Base-by-base conservation (phyloP, 805 yeast species). In the Millerago galiae region DNA sequence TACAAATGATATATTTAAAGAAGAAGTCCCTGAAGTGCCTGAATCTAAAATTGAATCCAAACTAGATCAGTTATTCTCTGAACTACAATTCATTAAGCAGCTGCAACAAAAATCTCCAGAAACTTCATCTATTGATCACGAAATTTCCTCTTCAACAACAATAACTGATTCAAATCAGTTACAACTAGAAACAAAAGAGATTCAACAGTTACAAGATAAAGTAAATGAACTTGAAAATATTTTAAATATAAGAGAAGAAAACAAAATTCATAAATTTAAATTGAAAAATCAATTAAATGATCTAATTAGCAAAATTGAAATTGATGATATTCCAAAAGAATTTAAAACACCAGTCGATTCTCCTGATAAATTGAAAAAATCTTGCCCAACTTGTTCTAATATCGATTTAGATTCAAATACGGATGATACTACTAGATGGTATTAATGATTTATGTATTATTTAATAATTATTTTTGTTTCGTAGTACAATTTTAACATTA, bases 241-340 rank as follows among this genome's bases (percentile, higher is more conserved):
- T 37, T 50, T 67, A 13, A 53, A 56, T 14, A 50, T 61, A 21
- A 60, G 62, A 44, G 60, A 62, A 32, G 66, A 63, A 34, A 63
- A 65, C 45, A 65, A 61, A 40, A 46, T 57, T 28, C 58, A 65
- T 35, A 65, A 63, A 45, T 48, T 53, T 13, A 60, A 63, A 14
- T 49, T 66, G 39, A 58, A 61, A 26, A 29, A 18, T 9, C 40
- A 38, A 31, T 30, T 42, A 14, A 25, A 16, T 5, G 40, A 38
- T 5, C 26, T 42, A n/a, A 15, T 15, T 8, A 12, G 34, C 2
- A 38, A 18, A 21, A 39, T 42, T 26, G 39, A 42, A 8, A 9
- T 18, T 8, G 45, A 38, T 24, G 45, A 42, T 14, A 16, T 42
- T 5, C 45, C 45, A 16, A 14, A 14, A 13, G 36, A 38, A 10